Base-by-base conservation (phyloP, 495 filamentous ascomycete species). In the Schizothecium vesticola region DNA sequence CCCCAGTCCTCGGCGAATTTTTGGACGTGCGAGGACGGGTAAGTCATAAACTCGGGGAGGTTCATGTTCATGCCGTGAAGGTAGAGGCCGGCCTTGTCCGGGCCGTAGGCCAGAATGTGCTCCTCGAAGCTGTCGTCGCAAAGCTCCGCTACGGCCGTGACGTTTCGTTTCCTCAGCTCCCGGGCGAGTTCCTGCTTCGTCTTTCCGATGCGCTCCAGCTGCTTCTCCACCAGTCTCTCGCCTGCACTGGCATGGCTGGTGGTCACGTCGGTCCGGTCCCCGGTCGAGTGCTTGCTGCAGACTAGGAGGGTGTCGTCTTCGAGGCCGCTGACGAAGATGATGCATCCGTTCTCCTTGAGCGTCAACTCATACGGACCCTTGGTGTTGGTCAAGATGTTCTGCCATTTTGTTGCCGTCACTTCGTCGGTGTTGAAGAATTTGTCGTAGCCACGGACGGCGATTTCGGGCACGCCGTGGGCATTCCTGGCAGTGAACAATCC, bases 261-360 rank as follows among this genome's bases (percentile, higher is more conserved):
- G 13, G 86, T 84, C 23, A 79, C 75, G 73, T 96, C 92, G 12
- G 75, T 73, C 24, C 95, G 85, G 23, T 83, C 80, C 24, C 95
- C 95, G 2, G 93, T 97, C 10, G 95, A 97, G 79, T 99, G 96
- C 75, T 99, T 99, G 83, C 94, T 97, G 85, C 94, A 98, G 21
- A 98, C 93, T 8, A 99, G 82, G 25, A 99, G 80, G 1, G 90
- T 91, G 57, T 85, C 94, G 71, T 96, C 93, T 71, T 95, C 90
- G 25, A 99, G 82, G 10, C 92, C 95, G 25, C 92, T 91, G 59
- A 98, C 91, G 81, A 99, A 99, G 59, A 99, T 97, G 78, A 99
- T 99, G 74, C 95, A 99, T 10, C 95, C 95, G 76, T 99, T 99
- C 77, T 99, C 95, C 79, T 99, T 99, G 68, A 98, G 85, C 64